phyloP scores from a whole-genome alignment of 345 rosid genomes.

The Tarenaya hassleriana region DNA sequence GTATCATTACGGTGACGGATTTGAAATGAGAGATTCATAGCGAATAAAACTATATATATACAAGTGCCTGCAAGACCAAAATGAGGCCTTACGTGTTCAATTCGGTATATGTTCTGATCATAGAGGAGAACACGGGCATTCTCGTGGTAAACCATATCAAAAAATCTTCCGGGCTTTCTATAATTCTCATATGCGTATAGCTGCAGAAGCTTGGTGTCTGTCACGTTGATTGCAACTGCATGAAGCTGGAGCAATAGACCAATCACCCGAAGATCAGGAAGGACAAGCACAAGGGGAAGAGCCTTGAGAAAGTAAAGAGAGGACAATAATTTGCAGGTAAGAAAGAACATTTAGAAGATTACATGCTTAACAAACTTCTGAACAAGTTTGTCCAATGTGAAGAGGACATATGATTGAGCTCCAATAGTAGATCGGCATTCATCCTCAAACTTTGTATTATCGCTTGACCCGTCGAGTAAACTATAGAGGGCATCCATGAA shows the following conservation, averaged over 20 bases:
- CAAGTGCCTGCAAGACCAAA: slow-evolving; percentile 1
- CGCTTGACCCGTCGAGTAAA: slow-evolving; percentile 85
- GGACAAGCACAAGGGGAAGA: slow-evolving; percentile 12
- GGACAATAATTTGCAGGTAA: too few relatives aligned
- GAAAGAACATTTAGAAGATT: slow-evolving; percentile 18
- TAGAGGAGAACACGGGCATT: slow-evolving; percentile 79
- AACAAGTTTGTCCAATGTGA: slow-evolving; percentile 91
- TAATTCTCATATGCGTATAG: slow-evolving; percentile 76
- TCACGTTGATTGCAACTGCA: slow-evolving; percentile 74
- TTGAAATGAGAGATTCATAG: slow-evolving; percentile 11
- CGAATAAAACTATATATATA: background rate
- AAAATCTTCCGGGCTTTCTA: slow-evolving; percentile 62
- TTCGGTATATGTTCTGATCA: slow-evolving; percentile 81
- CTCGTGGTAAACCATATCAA: slow-evolving; percentile 76
- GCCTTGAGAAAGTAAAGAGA: background rate
- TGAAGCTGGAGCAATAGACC: slow-evolving; percentile 60
- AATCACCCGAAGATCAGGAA: slow-evolving; percentile 10
- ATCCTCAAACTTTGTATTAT: slow-evolving; percentile 93
- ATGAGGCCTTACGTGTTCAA: slow-evolving; percentile 67
- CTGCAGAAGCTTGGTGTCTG: slow-evolving; percentile 86
- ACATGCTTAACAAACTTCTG: slow-evolving; percentile 93
- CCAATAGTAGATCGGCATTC: slow-evolving; percentile 96
- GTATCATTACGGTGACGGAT: slow-evolving; percentile 6
- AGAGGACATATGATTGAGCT: slow-evolving; percentile 86
- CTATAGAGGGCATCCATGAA: slow-evolving; percentile 89